Conservation (phyloP, 805 yeast genomes). For the Starmerella floris region DNA sequence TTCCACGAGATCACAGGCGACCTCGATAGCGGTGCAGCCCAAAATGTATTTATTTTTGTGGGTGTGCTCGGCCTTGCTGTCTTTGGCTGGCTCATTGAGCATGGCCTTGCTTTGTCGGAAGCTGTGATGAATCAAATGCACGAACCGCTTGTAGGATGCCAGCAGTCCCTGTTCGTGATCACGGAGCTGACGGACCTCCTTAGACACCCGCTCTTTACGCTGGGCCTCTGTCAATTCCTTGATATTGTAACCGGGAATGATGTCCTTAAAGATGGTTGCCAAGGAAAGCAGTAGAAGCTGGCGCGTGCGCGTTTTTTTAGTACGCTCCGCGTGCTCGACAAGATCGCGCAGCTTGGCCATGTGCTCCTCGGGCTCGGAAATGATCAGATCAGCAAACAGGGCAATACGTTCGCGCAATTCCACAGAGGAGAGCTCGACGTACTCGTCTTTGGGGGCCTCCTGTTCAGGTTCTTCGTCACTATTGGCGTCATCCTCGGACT, state of each 20-base stretch:
- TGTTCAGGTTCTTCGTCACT: constrained; percentile 21
- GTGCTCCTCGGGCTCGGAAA: constrained; percentile 84
- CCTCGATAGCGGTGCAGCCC: constrained; percentile 41
- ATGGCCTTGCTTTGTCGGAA: constrained; percentile 29
- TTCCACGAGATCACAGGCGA: constrained; percentile 64
- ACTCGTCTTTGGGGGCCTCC: constrained; percentile 25
- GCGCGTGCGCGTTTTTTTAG: constrained; percentile 40
- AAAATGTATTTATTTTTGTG: constrained; percentile 17
- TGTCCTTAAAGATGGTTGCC: constrained; percentile 68
- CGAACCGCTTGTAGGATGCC: constrained; percentile 50
- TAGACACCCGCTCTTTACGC: constrained; percentile 65
- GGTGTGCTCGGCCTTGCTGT: neutral
- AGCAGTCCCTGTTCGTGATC: constrained; percentile 70
- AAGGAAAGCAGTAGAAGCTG: constrained; percentile 62
- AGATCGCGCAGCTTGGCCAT: constrained; percentile 47
- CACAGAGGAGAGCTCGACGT: constrained; percentile 41
- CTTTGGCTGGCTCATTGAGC: constrained; percentile 1
- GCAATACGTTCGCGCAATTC: constrained; percentile 76
- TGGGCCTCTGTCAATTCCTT: constrained; percentile 73
- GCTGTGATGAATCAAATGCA: constrained; percentile 40
- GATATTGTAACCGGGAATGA: constrained; percentile 79
- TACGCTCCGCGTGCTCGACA: constrained; percentile 18
- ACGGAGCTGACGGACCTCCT: constrained; percentile 66
- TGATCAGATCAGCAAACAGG: constrained; percentile 56
- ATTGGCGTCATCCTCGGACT: constrained; percentile 22